These are phyloP conservation scores for Malassezia psittaci DNA, from an alignment of 1,284 basidiomycete species.

Conservation along the genomic window DNA sequence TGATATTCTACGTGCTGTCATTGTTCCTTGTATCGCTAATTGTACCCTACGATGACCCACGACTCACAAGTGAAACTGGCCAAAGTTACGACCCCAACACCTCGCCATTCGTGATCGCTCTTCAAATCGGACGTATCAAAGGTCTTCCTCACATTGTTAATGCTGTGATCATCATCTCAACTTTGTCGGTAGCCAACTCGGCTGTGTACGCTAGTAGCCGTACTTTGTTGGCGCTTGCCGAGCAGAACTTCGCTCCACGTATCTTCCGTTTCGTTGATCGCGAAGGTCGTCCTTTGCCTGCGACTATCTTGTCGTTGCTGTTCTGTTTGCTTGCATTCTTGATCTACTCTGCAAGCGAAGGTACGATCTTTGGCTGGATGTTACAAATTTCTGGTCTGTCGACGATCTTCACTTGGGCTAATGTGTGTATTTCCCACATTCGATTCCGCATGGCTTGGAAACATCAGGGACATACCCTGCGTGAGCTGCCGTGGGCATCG, in stretches of 20 bases:
- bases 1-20: conserved; percentile 53
- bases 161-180: conserved; percentile 49
- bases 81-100: conserved; percentile 45
- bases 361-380: conserved; percentile 50
- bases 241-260: conserved; percentile 50
- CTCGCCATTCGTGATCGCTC: conserved; percentile 53
- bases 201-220: conserved; percentile 49
- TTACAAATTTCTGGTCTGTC: conserved; percentile 52
- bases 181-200: conserved; percentile 49
- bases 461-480: conserved; percentile 50
- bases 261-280: conserved; percentile 51
- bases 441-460: conserved; percentile 53
- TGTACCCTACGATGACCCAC: conserved; percentile 46
- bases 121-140: conserved; percentile 48
- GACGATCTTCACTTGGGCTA: conserved; percentile 51
- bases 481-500: conserved; percentile 52
- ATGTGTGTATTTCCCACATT: conserved; percentile 42
- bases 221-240: conserved; percentile 44
- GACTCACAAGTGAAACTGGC: conserved; percentile 26
- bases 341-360: conserved; percentile 42
- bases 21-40: conserved; percentile 57
- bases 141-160: conserved; percentile 52
- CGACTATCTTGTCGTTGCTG: conserved; percentile 47
- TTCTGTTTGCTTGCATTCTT: conserved; percentile 41
- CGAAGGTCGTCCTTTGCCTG: conserved; percentile 49